Percentiles rank a stretch among this genome's conserved stretches.
These are phyloP conservation scores for Komagataella populi DNA, from an alignment of 805 yeast species.

Conservation along the genomic window DNA sequence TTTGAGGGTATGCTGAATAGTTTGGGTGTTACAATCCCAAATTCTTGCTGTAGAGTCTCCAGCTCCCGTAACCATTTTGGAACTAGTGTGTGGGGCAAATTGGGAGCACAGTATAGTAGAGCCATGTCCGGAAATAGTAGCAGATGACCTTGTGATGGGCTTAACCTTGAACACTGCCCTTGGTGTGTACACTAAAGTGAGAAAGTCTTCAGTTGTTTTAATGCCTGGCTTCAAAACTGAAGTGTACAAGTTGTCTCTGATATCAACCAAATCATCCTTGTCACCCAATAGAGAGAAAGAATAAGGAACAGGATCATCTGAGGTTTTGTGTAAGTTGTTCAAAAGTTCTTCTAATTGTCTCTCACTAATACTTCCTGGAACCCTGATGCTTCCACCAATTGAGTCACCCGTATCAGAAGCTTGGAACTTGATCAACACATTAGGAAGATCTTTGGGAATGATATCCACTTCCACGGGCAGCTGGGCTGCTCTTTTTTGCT, in stretches of 20 bases:
- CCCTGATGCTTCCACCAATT: constrained; percentile 74
- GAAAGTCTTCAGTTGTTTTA: constrained; percentile 83
- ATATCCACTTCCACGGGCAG: constrained; percentile 61
- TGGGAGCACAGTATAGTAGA: constrained; percentile 84
- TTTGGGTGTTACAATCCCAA: constrained; percentile 95
- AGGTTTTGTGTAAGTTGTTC: constrained; percentile 58
- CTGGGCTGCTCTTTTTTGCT: constrained; percentile 75
- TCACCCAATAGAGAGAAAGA: constrained; percentile 53
- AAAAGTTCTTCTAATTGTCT: constrained; percentile 79
- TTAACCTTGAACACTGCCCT: constrained; percentile 88
- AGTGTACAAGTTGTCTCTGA: constrained; percentile 61
- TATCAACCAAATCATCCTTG: constrained; percentile 43
- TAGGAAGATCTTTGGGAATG: constrained; percentile 69
- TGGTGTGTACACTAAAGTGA: constrained; percentile 87
- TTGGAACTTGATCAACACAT: constrained; percentile 78
- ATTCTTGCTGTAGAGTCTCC: constrained; percentile 93
- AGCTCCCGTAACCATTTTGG: constrained; percentile 86
- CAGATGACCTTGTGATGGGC: constrained; percentile 81
- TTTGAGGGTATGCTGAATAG: constrained; percentile 64
- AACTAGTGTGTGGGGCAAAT: constrained; percentile 82
- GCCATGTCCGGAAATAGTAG: constrained; percentile 93
- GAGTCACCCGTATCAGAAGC: constrained; percentile 88
- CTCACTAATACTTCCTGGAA: constrained; percentile 81
- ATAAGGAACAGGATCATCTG: constrained; percentile 84
- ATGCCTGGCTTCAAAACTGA: constrained; percentile 79